Base-by-base conservation (phyloP, 1,139 yeast genomes). In the Saccharomyces hybrid region DNA sequence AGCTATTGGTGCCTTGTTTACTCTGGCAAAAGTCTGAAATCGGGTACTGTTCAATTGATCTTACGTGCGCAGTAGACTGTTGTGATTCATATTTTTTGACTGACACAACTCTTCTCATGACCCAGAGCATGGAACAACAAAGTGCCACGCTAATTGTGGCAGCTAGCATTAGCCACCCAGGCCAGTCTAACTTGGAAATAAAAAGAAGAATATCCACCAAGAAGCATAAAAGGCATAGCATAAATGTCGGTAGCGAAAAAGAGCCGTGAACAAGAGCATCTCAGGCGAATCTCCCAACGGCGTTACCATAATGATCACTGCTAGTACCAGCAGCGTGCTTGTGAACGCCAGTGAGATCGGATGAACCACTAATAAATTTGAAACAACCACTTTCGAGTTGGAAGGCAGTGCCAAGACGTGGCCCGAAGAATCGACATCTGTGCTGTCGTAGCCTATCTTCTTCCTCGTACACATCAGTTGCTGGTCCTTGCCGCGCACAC, bases 271-370 rank as follows among this genome's bases (percentile, higher is more conserved):
- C 49, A 74, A 53, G 3, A 72, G 57, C 34, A 66, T 63, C 46
- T 58, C 56, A 16, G 72, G 55, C 0, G 72, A 64, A 11, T 61
- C 60, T 7, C 73, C 77, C 9, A 79, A 68, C 2, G 46, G 38
- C 8, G 63, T 52, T 29, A 76, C 50, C 4, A 76, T 51, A 0
- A 78, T 65, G 52, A 75, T 60, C 1, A 78, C 19, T 11, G 79
- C 63, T 58, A 83, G 68, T 2, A 84, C 64, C 56, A 84, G 76
- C 24, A 65, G 50, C 3, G 58, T 48, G 14, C 52, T 19, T 16
- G 87, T 82, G 66, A 87, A 75, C 0, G 86, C 90, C 21, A 86
- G 78, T 1, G 95, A 86, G 29, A 90, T 82, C 1, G 93, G 91
- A 62, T 87, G 93, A n/a, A 88, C 82, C 50, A 90, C 81, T 53